phyloP scores from a whole-genome alignment of 352 stramenopile species.

The Pythium brassicae region DNA sequence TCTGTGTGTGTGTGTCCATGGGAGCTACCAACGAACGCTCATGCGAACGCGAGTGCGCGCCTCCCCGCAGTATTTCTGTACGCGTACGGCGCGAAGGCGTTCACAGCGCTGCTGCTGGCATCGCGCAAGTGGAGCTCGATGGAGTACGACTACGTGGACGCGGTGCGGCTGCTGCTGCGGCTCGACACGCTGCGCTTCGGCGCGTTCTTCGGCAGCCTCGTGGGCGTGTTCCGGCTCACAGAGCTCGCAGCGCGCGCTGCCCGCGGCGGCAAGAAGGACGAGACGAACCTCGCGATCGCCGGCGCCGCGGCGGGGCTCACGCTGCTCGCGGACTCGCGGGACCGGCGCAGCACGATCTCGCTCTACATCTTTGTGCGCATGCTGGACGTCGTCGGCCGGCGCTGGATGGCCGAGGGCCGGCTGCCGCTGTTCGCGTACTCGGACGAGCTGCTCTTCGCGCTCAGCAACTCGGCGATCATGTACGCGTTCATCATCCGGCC shows the following conservation, averaged over 20 bases:
- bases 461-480: slow-evolving; percentile 79
- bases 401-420: too few relatives aligned
- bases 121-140: slow-evolving; percentile 75
- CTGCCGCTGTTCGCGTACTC: too few relatives aligned
- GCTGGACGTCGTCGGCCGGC: slow-evolving; percentile 79
- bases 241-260: slow-evolving; percentile 47
- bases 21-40: too few relatives aligned
- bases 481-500: slow-evolving; percentile 74
- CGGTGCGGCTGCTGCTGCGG: slow-evolving; percentile 57
- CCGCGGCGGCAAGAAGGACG: slow-evolving; percentile 46
- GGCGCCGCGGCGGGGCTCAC: slow-evolving; percentile 58
- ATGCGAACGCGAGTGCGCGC: too few relatives aligned
- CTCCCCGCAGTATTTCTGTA: too few relatives aligned
- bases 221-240: slow-evolving; percentile 63
- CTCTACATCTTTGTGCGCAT: slow-evolving; percentile 87
- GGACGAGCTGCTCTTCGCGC: slow-evolving; percentile 66
- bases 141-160: slow-evolving; percentile 76
- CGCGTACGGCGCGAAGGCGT: slow-evolving; percentile 79
- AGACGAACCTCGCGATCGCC: slow-evolving; percentile 63
- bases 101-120: slow-evolving; percentile 72
- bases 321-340: slow-evolving; percentile 64
- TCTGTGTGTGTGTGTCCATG: neutral
- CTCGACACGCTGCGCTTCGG: slow-evolving; percentile 17
- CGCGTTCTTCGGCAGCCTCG: slow-evolving; percentile 69
- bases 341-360: slow-evolving; percentile 62